Percentiles rank a stretch among this genome's conserved stretches.
Conservation (phyloP, 106 monocot genomes). For the Dioscorea zingiberensis region DNA sequence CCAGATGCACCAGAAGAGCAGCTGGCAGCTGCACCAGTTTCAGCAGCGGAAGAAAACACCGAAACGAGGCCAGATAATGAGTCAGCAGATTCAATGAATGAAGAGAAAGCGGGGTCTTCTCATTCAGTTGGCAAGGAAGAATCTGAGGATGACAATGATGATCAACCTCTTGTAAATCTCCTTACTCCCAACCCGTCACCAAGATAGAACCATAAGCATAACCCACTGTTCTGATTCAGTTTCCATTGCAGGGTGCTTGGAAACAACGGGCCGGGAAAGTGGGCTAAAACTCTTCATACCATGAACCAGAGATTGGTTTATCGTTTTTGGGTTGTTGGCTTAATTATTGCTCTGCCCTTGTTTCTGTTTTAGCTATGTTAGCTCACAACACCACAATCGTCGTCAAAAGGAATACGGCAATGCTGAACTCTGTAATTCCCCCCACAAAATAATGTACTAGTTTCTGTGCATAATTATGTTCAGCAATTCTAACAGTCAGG, state of each 20-base stretch:
- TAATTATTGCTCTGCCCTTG: neutral
- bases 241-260: neutral
- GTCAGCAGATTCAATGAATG: conserved; percentile 3
- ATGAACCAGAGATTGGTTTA: neutral
- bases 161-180: conserved; percentile 64
- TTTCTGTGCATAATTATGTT: too few relatives aligned
- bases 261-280: neutral
- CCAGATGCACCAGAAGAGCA: conserved; percentile 15
- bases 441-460: too few relatives aligned
- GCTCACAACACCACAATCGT: neutral
- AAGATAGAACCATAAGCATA: neutral
- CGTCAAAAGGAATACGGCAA: neutral
- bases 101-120: conserved; percentile 5
- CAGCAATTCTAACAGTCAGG: too few relatives aligned
- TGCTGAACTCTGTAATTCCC: neutral
- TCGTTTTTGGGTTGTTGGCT: neutral
- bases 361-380: neutral
- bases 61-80: neutral
- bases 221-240: neutral
- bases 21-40: neutral
- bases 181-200: neutral
- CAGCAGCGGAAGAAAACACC: neutral
- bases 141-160: conserved; percentile 67
- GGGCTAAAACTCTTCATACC: neutral
- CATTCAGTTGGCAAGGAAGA: conserved; percentile 14